These are phyloP conservation scores for Epichloe amarillans DNA, from an alignment of 2,329 filamentous ascomycete species.

Conservation along the genomic window DNA sequence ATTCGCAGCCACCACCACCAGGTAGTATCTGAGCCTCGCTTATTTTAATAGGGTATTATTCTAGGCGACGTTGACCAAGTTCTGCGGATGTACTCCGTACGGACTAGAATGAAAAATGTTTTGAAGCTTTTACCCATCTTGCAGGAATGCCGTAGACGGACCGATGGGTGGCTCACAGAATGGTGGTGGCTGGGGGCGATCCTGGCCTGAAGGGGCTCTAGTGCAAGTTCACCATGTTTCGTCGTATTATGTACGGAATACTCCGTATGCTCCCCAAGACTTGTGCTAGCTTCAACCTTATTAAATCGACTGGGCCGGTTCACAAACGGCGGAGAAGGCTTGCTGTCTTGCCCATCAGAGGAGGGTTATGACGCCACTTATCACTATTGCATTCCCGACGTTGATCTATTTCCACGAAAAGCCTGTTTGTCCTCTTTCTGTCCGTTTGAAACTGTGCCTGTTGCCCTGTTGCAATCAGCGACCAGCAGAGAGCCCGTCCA, in stretches of 20 bases:
- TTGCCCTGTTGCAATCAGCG: no score
- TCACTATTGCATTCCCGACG: background rate
- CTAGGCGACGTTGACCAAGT: no score
- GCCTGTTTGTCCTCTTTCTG: no score
- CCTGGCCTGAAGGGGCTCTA: background rate
- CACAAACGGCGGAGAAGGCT: no score
- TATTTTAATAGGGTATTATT: background rate
- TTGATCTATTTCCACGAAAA: no score
- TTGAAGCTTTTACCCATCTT: background rate
- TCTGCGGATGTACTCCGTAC: no score
- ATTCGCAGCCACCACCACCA: background rate
- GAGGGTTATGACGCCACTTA: background rate
- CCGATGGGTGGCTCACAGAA: background rate
- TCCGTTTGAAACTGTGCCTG: no score
- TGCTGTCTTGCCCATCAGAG: background rate
- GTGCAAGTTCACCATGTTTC: background rate
- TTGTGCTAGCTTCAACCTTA: background rate
- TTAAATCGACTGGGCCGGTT: background rate
- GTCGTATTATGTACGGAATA: background rate
- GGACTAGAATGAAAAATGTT: background rate
- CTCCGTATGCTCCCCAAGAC: no score
- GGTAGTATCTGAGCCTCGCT: no score
- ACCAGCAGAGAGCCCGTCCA: no score
- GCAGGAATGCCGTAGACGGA: background rate
- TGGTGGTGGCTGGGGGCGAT: background rate